phyloP scores from a whole-genome alignment of 1,284 basidiomycete species.

The Hemileia vastatrix region DNA sequence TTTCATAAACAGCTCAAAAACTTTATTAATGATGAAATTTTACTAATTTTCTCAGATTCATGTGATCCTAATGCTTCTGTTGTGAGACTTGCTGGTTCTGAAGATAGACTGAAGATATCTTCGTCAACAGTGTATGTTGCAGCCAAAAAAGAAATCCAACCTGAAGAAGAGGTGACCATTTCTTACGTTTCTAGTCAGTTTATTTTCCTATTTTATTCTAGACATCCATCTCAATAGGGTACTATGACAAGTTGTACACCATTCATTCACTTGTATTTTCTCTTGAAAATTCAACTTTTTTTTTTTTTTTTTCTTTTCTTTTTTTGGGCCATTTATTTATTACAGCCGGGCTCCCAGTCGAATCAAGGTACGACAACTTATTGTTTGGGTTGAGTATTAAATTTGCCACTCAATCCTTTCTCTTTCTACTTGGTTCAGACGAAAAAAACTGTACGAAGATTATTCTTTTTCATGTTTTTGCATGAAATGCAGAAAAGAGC shows the following conservation, averaged over 20 bases:
- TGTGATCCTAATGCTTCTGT: slow-evolving; percentile 21
- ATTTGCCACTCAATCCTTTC: neutral
- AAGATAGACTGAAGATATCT: slow-evolving; percentile 18
- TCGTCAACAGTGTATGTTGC: slow-evolving; percentile 23
- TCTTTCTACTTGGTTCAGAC: neutral
- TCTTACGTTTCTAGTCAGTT: slow-evolving; percentile 18
- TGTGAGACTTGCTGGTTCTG: slow-evolving; percentile 14
- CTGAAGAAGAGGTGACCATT: slow-evolving; percentile 22
- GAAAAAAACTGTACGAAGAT: slow-evolving; percentile 23
- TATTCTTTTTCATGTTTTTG: slow-evolving; percentile 24
- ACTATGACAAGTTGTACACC: too few relatives aligned
- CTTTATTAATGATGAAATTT: neutral
- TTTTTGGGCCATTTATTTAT: neutral
- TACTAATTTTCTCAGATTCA: slow-evolving; percentile 9
- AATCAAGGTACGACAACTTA: neutral
- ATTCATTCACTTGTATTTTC: neutral
- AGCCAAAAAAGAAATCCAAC: slow-evolving; percentile 10
- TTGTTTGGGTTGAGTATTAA: neutral
- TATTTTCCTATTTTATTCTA: neutral
- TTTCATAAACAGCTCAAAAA: neutral
- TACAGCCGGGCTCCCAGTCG: slow-evolving; percentile 13
- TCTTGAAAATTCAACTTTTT: neutral
- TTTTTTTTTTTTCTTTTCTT: neutral
- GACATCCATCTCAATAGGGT: neutral
- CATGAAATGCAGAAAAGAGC: slow-evolving; percentile 15